Evolutionary conservation across 148 eudicot species (phyloP).

Genomic region (Silene latifolia): DNA sequence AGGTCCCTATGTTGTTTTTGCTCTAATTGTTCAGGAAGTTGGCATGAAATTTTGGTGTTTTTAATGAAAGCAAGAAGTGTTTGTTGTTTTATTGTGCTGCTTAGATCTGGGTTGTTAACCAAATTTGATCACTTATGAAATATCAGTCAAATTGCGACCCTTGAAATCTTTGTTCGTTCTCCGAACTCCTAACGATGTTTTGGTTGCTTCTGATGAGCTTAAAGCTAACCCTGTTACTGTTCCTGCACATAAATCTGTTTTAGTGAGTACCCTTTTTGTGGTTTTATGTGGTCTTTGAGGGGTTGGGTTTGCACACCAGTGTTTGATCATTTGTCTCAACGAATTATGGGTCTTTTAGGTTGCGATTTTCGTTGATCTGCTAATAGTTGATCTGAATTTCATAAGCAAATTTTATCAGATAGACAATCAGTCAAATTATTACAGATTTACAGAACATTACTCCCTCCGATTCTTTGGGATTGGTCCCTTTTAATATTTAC

Average conservation of each 20-base stretch:
- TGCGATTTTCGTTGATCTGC: not conserved
- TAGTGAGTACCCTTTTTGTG: slow-evolving; percentile 35
- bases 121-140: not conserved
- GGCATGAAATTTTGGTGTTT: not conserved
- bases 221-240: slow-evolving; percentile 36
- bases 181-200: slow-evolving; percentile 46
- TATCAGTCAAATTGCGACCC: too few relatives aligned
- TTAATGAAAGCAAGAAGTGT: not conserved
- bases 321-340: slow-evolving; percentile 26
- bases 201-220: slow-evolving; percentile 51
- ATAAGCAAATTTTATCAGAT: too few relatives aligned
- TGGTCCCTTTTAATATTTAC: too few relatives aligned
- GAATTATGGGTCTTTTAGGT: slow-evolving; percentile 4
- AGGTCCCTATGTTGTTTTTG: too few relatives aligned
- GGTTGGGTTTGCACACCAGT: slow-evolving; percentile 10
- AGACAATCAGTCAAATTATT: too few relatives aligned
- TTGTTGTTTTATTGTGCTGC: not conserved
- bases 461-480: too few relatives aligned
- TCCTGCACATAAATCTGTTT: slow-evolving; percentile 63
- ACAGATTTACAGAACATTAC: too few relatives aligned
- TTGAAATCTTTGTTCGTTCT: slow-evolving; percentile 28
- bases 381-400: not conserved
- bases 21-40: not conserved
- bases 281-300: not conserved
- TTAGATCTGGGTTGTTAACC: not conserved